These are phyloP conservation scores for Starmerella floris DNA, from an alignment of 805 yeast genomes.

Conservation along the genomic window DNA sequence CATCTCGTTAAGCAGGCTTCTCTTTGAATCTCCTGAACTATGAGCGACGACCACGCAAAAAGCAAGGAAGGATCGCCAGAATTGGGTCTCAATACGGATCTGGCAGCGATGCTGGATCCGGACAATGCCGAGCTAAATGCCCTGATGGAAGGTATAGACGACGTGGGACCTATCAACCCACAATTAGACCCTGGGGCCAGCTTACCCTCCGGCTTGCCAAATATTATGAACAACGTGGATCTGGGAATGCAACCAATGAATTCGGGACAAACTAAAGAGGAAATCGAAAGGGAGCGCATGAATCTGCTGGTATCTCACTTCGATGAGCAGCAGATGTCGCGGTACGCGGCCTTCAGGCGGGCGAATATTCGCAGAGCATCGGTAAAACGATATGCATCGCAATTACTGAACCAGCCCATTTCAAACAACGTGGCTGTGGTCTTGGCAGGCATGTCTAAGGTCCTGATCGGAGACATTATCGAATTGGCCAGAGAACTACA, in stretches of 20 bases:
- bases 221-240: not conserved
- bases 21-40: too few species aligned
- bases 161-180: not conserved
- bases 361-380: slow-evolving; percentile 61
- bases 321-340: slow-evolving; percentile 67
- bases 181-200: not conserved
- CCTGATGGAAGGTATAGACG: not conserved
- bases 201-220: not conserved
- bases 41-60: not conserved
- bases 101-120: not conserved
- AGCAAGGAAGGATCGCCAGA: not conserved
- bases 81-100: not conserved
- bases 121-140: not conserved
- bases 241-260: not conserved
- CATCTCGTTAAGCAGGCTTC: too few species aligned
- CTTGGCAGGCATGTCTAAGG: slow-evolving; percentile 74
- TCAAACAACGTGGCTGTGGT: slow-evolving; percentile 70
- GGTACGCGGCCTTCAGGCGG: slow-evolving; percentile 78
- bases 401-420: slow-evolving; percentile 65
- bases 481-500: slow-evolving; percentile 69
- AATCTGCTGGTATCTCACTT: slow-evolving; percentile 53
- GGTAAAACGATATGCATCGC: slow-evolving; percentile 66
- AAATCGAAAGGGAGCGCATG: slow-evolving; percentile 28
- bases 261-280: slow-evolving; percentile 13
- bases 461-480: slow-evolving; percentile 78